Conservation (phyloP, 257 asterid genomes). For the Handroanthus guayacan region DNA sequence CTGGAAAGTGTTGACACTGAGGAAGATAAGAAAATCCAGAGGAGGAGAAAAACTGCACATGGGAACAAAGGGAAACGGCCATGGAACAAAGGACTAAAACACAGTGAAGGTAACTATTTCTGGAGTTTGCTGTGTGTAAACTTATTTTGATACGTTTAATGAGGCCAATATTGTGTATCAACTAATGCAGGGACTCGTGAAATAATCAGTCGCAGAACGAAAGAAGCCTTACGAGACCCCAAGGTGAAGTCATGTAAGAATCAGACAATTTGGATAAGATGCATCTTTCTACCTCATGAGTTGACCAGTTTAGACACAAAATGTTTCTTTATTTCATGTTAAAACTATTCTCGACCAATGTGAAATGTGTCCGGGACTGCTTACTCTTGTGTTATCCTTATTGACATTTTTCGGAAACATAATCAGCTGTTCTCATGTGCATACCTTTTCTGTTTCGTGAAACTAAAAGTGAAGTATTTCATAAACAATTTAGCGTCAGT, state of each 20-base stretch:
- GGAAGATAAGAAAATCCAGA: slow-evolving; percentile 46
- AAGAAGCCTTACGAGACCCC: slow-evolving; percentile 95
- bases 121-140: slow-evolving; percentile 15
- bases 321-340: slow-evolving; percentile 17
- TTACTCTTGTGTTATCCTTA: slow-evolving; percentile 1
- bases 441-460: background rate
- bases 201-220: slow-evolving; percentile 74
- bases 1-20: slow-evolving; percentile 29
- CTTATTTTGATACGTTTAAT: background rate
- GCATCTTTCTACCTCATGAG: slow-evolving; percentile 17
- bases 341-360: slow-evolving; percentile 3
- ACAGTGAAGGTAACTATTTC: slow-evolving; percentile 68
- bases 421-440: background rate
- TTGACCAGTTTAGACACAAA: slow-evolving; percentile 15
- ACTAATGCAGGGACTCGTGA: slow-evolving; percentile 73
- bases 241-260: slow-evolving; percentile 99
- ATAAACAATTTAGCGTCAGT: background rate
- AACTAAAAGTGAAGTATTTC: slow-evolving; percentile 14
- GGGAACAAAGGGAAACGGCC: slow-evolving; percentile 87
- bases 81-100: slow-evolving; percentile 91
- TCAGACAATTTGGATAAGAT: slow-evolving; percentile 43
- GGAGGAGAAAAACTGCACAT: slow-evolving; percentile 47
- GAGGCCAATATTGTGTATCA: slow-evolving; percentile 14
- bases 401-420: background rate
- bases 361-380: slow-evolving; percentile 19